These are phyloP conservation scores for Pestalotiopsis fici DNA, from an alignment of 2,329 filamentous ascomycete genomes.

Conservation along the genomic window DNA sequence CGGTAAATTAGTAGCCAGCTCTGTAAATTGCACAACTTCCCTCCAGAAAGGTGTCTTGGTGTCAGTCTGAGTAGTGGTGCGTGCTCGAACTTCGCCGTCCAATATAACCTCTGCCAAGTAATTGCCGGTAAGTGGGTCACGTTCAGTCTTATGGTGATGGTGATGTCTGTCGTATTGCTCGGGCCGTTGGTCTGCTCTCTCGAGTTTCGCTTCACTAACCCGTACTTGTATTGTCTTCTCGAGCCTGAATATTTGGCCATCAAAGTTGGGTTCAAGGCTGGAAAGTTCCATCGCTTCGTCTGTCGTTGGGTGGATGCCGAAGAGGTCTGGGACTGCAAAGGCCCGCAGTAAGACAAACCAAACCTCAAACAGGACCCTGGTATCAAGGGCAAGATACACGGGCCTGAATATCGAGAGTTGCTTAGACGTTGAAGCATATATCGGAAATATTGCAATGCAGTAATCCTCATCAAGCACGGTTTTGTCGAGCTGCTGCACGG, in stretches of 20 bases:
- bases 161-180: slow-evolving; percentile 34
- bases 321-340: slow-evolving; percentile 90
- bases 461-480: slow-evolving; percentile 92
- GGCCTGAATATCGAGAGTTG: slow-evolving; percentile 80
- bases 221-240: slow-evolving; percentile 62
- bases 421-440: slow-evolving; percentile 76
- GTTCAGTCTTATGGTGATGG: slow-evolving; percentile 32
- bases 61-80: slow-evolving; percentile 70
- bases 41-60: slow-evolving; percentile 80
- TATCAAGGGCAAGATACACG: slow-evolving; percentile 86
- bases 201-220: slow-evolving; percentile 64
- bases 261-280: slow-evolving; percentile 39
- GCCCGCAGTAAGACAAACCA: slow-evolving; percentile 93
- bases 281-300: slow-evolving; percentile 43
- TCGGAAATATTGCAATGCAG: slow-evolving; percentile 93
- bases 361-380: slow-evolving; percentile 88
- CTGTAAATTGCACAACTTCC: slow-evolving; percentile 76
- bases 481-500: slow-evolving; percentile 85
- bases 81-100: slow-evolving; percentile 76
- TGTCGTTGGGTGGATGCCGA: slow-evolving; percentile 58
- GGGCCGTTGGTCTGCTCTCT: slow-evolving; percentile 29
- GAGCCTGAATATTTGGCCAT: slow-evolving; percentile 58
- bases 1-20: slow-evolving; percentile 70
- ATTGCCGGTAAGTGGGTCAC: slow-evolving; percentile 59
- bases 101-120: slow-evolving; percentile 80